Evolutionary conservation across 129 eudicot species (phyloP).

Genomic region (Pittosporum tobira): DNA sequence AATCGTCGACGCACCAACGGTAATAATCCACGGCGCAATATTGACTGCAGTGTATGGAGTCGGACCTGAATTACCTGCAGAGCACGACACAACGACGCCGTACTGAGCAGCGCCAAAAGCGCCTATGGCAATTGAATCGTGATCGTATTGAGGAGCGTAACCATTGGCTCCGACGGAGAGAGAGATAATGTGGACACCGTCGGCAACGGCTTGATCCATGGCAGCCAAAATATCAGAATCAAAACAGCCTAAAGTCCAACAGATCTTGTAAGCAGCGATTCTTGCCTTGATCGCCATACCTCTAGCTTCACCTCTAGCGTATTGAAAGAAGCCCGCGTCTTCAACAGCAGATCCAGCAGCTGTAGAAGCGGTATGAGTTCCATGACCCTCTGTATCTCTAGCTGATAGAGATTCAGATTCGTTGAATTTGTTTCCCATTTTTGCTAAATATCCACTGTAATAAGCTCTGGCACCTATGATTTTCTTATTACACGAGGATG

Average conservation of each 20-base stretch:
- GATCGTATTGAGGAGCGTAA: constrained; percentile 58
- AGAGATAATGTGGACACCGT: constrained; percentile 79
- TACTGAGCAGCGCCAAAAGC: constrained; percentile 63
- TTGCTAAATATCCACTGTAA: constrained; percentile 46
- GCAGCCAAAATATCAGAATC: constrained; percentile 96
- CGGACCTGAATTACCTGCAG: constrained; percentile 95
- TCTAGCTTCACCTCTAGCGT: constrained; percentile 80
- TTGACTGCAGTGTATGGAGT: constrained; percentile 61
- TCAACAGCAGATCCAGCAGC: constrained; percentile 79
- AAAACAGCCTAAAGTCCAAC: constrained; percentile 77
- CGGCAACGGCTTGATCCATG: constrained; percentile 69
- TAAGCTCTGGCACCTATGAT: constrained; percentile 83
- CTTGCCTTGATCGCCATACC: constrained; percentile 95
- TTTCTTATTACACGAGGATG: constrained; percentile 52
- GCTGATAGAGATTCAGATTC: constrained; percentile 46
- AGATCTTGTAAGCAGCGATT: constrained; percentile 90
- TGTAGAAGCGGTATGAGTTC: constrained; percentile 90
- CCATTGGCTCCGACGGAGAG: constrained; percentile 80
- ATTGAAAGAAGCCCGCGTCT: constrained; percentile 55
- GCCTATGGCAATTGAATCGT: constrained; percentile 86
- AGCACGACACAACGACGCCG: constrained; percentile 73
- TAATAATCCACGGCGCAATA: constrained; percentile 92
- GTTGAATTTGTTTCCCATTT: constrained; percentile 14
- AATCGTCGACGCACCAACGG: constrained; percentile 87
- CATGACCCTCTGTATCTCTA: constrained; percentile 94